A percentile compares a stretch with the other conserved stretches of the same genome.
These are phyloP conservation scores for Corymbia maculata DNA, from an alignment of 345 rosid genomes.

Conservation along the genomic window DNA sequence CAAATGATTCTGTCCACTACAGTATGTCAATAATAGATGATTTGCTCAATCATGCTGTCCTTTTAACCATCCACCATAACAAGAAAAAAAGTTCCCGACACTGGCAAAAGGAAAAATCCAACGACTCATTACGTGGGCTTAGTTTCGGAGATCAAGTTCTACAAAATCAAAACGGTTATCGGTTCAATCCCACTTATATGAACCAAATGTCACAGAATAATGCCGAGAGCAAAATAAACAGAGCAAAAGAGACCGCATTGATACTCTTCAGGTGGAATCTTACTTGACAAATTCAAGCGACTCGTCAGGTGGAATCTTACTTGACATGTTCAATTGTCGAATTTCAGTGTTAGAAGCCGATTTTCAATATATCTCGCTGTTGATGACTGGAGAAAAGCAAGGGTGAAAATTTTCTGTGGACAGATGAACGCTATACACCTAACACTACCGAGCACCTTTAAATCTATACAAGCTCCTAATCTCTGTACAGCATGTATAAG, in stretches of 20 bases:
- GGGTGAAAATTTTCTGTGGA: background rate
- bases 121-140: background rate
- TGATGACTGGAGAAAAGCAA: background rate
- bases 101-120: background rate
- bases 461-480: constrained; percentile 15
- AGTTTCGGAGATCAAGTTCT: background rate
- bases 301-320: background rate
- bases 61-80: background rate
- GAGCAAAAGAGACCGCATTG: background rate
- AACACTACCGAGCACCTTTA: background rate
- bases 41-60: background rate
- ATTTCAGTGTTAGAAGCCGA: background rate
- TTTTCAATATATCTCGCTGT: background rate
- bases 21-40: background rate
- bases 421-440: background rate
- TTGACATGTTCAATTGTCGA: background rate
- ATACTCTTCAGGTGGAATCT: background rate
- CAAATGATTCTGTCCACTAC: background rate
- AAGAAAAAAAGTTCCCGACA: background rate
- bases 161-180: background rate
- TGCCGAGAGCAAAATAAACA: background rate
- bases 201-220: background rate
- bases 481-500: constrained; percentile 1
- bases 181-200: background rate
- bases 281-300: no score